Percentiles rank a stretch among this genome's conserved stretches.
Evolutionary conservation across 805 yeast genomes (phyloP).

Genomic region (Wickerhamiella kazuoi): DNA sequence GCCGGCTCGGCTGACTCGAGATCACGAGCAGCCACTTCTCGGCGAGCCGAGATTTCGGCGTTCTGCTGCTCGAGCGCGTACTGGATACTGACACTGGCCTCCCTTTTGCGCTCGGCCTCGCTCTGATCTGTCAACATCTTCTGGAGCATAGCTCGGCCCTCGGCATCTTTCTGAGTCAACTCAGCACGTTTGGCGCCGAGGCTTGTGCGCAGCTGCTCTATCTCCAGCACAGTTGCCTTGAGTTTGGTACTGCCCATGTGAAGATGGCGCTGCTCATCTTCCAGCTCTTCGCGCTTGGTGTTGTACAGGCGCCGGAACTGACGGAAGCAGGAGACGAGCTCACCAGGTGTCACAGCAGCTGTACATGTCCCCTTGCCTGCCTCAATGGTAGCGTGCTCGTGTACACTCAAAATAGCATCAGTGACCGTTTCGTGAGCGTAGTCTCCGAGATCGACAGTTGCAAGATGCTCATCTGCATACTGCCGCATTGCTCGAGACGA

Average conservation of each 20-base stretch:
- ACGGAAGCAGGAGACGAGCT: slow-evolving; percentile 33
- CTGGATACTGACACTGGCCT: slow-evolving; percentile 64
- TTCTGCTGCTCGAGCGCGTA: slow-evolving; percentile 54
- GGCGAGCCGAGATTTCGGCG: slow-evolving; percentile 35
- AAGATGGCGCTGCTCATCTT: slow-evolving; percentile 53
- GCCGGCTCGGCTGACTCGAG: slow-evolving; percentile 72
- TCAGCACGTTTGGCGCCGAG: slow-evolving; percentile 35
- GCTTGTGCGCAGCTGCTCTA: slow-evolving; percentile 36
- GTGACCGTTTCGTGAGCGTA: background rate
- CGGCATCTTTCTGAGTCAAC: slow-evolving; percentile 39
- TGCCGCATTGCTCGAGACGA: slow-evolving; percentile 29
- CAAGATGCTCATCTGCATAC: slow-evolving; percentile 26
- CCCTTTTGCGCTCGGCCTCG: slow-evolving; percentile 81
- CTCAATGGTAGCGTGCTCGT: background rate
- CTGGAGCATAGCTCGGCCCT: slow-evolving; percentile 55
- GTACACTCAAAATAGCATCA: background rate
- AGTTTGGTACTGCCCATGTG: slow-evolving; percentile 57
- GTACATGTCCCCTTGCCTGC: background rate
- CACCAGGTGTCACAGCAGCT: slow-evolving; percentile 28
- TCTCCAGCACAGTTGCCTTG: slow-evolving; percentile 59
- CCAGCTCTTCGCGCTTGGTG: slow-evolving; percentile 31
- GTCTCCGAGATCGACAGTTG: background rate
- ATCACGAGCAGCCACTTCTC: slow-evolving; percentile 38
- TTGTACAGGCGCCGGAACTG: slow-evolving; percentile 24
- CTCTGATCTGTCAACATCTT: slow-evolving; percentile 71